A percentile compares a stretch with the other conserved stretches of the same genome.
Conservation (phyloP, 2,329 filamentous ascomycete species). For the Verticillium dahliae region DNA sequence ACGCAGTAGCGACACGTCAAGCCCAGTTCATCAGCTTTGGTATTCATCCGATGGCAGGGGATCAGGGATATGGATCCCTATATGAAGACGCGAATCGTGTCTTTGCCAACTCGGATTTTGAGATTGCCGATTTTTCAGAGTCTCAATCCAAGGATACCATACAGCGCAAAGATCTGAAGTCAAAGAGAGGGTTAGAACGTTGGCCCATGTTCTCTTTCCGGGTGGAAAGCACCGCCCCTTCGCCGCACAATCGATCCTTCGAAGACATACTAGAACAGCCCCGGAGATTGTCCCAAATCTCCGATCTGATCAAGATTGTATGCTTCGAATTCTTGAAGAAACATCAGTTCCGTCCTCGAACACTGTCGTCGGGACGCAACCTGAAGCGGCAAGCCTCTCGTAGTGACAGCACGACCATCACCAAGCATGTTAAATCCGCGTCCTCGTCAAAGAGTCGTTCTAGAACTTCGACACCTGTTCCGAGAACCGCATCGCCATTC, state of each 20-base stretch:
- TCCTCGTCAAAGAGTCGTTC: slow-evolving; percentile 2
- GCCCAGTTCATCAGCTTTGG: slow-evolving; percentile 80
- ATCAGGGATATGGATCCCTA: slow-evolving; percentile 54
- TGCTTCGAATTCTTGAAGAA: slow-evolving; percentile 69
- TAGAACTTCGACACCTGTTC: slow-evolving; percentile 2
- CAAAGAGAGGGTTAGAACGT: slow-evolving; percentile 63
- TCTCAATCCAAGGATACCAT: slow-evolving; percentile 32
- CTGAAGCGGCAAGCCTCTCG: not conserved
- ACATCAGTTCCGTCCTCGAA: slow-evolving; percentile 58
- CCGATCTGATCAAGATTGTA: slow-evolving; percentile 62
- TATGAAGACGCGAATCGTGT: slow-evolving; percentile 74
- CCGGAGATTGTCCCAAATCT: slow-evolving; percentile 41
- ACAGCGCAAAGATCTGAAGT: slow-evolving; percentile 41
- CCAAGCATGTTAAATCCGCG: not conserved
- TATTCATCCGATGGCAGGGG: slow-evolving; percentile 54
- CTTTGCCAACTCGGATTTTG: slow-evolving; percentile 74
- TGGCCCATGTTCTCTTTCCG: slow-evolving; percentile 89
- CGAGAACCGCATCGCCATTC: slow-evolving; percentile 21
- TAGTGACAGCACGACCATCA: not conserved
- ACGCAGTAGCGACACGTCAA: slow-evolving; percentile 63
- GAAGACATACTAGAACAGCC: slow-evolving; percentile 36
- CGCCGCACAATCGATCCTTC: slow-evolving; percentile 1
- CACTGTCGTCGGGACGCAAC: not conserved
- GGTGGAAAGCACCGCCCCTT: slow-evolving; percentile 32
- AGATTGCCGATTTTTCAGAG: slow-evolving; percentile 43